phyloP scores from a whole-genome alignment of 2,329 filamentous ascomycete genomes.

The Fusarium stilboides region DNA sequence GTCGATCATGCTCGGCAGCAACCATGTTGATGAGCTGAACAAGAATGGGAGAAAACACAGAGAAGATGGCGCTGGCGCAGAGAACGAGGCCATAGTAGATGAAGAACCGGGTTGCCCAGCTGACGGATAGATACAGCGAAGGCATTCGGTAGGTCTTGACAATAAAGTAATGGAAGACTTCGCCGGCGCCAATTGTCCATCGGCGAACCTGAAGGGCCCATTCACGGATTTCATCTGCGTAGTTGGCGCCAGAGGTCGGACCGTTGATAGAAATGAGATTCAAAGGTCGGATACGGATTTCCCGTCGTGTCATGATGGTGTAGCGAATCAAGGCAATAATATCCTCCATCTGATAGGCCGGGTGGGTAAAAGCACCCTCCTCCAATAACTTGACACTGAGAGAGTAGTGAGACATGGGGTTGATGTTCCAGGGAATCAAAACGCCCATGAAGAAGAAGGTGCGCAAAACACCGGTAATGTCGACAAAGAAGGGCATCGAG shows the following conservation, averaged over 20 bases:
- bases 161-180: conserved; percentile 43
- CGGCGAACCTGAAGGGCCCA: conserved; percentile 39
- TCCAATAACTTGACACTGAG: conserved; percentile 34
- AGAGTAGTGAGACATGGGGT: conserved; percentile 41
- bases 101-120: conserved; percentile 37
- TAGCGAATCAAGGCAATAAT: conserved; percentile 40
- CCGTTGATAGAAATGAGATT: conserved; percentile 41
- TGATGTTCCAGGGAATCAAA: conserved; percentile 44
- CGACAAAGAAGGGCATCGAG: conserved; percentile 47
- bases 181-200: conserved; percentile 41
- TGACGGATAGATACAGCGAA: conserved; percentile 18
- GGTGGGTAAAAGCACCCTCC: conserved; percentile 36
- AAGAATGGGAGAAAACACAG: conserved; percentile 24
- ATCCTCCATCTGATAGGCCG: conserved; percentile 40
- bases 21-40: conserved; percentile 28
- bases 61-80: conserved; percentile 35
- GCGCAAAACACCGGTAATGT: conserved; percentile 45
- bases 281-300: conserved; percentile 33
- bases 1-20: conserved; percentile 14
- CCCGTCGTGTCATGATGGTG: conserved; percentile 31
- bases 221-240: conserved; percentile 32
- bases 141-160: conserved; percentile 41
- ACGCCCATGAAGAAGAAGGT: conserved; percentile 49
- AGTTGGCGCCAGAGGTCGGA: conserved; percentile 36
- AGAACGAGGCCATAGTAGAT: conserved; percentile 36